These are phyloP conservation scores for Hypholoma fasciculare DNA, from an alignment of 768 basidiomycete genomes.

Conservation along the genomic window DNA sequence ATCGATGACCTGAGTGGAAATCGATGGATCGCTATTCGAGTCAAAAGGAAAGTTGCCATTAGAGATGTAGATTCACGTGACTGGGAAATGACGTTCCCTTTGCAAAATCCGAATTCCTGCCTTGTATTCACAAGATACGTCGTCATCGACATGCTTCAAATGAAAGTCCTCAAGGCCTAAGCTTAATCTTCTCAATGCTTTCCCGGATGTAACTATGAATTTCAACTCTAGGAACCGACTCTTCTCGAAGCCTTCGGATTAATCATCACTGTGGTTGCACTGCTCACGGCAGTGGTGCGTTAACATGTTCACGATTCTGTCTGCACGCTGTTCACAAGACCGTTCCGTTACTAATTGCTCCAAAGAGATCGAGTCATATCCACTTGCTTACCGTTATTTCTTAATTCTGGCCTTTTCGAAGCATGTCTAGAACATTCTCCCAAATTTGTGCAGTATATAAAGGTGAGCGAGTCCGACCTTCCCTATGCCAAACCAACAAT, in stretches of 20 bases:
- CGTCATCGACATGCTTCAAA: no score
- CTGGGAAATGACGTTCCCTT: background rate
- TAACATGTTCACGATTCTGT: no score
- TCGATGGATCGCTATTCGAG: conserved; percentile 37
- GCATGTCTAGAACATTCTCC: conserved; percentile 7
- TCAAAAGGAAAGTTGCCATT: conserved; percentile 26
- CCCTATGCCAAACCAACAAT: conserved; percentile 30
- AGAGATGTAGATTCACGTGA: conserved; percentile 22
- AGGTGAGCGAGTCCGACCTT: background rate
- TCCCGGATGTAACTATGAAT: no score
- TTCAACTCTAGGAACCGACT: no score
- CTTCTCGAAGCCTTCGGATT: no score
- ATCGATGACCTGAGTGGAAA: conserved; percentile 34
- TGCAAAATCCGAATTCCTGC: background rate
- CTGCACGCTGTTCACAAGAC: no score
- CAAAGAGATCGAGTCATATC: background rate
- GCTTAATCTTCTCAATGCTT: no score
- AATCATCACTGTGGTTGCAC: no score
- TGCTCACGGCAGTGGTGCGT: no score
- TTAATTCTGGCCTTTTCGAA: background rate
- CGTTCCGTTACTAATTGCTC: background rate
- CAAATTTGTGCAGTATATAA: background rate
- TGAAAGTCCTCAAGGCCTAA: no score
- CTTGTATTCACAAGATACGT: no score
- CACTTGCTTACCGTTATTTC: background rate